A percentile compares a stretch with the other conserved stretches of the same genome.
phyloP scores from a whole-genome alignment of 768 basidiomycete species.

The Boletus reticulatus region DNA sequence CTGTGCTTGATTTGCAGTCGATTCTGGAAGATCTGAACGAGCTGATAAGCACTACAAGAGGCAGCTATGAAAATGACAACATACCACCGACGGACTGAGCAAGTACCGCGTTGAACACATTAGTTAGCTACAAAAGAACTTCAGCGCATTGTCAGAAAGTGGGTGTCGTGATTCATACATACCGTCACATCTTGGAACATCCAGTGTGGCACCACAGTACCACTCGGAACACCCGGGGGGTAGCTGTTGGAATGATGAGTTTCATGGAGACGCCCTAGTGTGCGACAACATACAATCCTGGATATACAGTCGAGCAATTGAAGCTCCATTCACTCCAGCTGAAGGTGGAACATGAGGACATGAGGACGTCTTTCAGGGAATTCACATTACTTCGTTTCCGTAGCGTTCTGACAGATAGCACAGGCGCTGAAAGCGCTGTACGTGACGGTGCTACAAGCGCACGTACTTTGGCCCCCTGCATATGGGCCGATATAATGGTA shows the following conservation, averaged over 20 bases:
- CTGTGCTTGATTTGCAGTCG: not conserved
- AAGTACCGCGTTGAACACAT: not conserved
- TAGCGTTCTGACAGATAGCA: conserved; percentile 50
- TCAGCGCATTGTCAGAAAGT: conserved; percentile 2
- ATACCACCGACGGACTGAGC: not conserved
- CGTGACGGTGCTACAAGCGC: conserved; percentile 54
- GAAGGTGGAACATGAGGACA: not conserved
- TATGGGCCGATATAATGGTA: not conserved
- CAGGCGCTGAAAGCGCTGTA: conserved; percentile 59
- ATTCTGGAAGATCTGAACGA: not conserved
- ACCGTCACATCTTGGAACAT: conserved; percentile 55
- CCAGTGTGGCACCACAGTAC: conserved; percentile 56
- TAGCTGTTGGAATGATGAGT: conserved; percentile 33
- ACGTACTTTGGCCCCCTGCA: conserved; percentile 26
- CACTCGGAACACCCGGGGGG: conserved; percentile 43
- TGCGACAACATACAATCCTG: conserved; percentile 17
- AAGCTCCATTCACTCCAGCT: conserved; percentile 52
- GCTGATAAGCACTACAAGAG: not conserved
- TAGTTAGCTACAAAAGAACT: conserved; percentile 19
- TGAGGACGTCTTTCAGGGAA: not conserved
- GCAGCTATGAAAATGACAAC: not conserved
- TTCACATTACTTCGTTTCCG: conserved; percentile 33
- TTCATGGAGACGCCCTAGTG: not conserved
- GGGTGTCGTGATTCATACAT: conserved; percentile 13
- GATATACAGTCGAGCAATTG: conserved; percentile 43